Percentiles rank a stretch among this genome's conserved stretches.
Evolutionary conservation across 1,284 basidiomycete genomes (phyloP).

Genomic region (Psilocybe mexicana): DNA sequence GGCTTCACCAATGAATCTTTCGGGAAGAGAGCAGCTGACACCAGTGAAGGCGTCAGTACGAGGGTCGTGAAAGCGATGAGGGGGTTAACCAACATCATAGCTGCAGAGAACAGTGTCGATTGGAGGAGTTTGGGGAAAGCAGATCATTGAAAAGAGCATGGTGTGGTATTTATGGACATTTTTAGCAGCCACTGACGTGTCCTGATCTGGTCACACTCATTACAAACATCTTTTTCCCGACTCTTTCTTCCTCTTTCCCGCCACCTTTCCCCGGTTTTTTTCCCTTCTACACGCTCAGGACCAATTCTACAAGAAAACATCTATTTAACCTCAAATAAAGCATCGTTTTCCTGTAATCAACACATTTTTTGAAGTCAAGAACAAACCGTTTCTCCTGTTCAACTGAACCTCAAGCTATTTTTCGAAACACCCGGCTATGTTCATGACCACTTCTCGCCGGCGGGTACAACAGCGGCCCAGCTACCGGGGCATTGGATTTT

Average conservation of each 20-base stretch:
- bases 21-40: constrained; percentile 75
- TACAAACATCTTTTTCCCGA: constrained; percentile 14
- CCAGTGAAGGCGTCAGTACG: constrained; percentile 36
- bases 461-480: constrained; percentile 3
- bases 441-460: constrained; percentile 10
- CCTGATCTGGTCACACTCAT: constrained; percentile 16
- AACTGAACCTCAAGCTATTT: neutral
- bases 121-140: constrained; percentile 11
- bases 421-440: constrained; percentile 11
- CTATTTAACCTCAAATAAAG: neutral
- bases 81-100: constrained; percentile 23
- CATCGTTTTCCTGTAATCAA: too few relatives aligned
- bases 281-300: neutral
- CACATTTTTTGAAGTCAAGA: neutral
- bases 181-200: constrained; percentile 18
- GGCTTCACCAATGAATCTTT: constrained; percentile 71
- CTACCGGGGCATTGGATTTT: constrained; percentile 15
- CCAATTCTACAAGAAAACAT: neutral
- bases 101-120: constrained; percentile 7
- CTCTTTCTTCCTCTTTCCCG: constrained; percentile 4
- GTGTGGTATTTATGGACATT: constrained; percentile 10
- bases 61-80: constrained; percentile 23
- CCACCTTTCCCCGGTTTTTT: neutral
- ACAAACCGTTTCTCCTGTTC: neutral
- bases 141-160: constrained; percentile 2